Conservation (phyloP, 2,329 filamentous ascomycete genomes). For the Alternaria sp. region DNA sequence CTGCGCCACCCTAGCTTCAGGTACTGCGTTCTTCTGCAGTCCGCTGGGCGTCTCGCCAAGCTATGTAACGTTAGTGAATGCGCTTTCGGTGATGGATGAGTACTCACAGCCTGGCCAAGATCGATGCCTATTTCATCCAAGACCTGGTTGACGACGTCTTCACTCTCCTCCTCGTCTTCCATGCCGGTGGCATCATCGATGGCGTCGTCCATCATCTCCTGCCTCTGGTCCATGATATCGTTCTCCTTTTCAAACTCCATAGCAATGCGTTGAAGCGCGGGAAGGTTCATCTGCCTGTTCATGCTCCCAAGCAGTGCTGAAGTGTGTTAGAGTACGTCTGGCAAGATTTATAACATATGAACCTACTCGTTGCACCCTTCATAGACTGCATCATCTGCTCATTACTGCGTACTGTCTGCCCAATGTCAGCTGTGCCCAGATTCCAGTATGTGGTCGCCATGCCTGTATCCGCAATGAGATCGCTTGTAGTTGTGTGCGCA, state of each 20-base stretch:
- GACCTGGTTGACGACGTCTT: constrained; percentile 96
- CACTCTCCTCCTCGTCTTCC: constrained; percentile 90
- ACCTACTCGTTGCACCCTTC: constrained; percentile 82
- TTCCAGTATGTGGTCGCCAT: constrained; percentile 28
- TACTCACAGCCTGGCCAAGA: constrained; percentile 81
- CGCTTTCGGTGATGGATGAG: not conserved
- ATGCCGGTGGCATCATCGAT: constrained; percentile 96
- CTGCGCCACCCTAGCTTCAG: constrained; percentile 83
- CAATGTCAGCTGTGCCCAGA: constrained; percentile 25
- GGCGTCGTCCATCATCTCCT: constrained; percentile 99
- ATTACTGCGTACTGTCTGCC: constrained; percentile 92
- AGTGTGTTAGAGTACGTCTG: constrained; percentile 21
- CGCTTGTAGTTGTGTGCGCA: constrained; percentile 96
- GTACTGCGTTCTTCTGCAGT: constrained; percentile 74
- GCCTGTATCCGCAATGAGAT: constrained; percentile 95
- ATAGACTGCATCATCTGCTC: constrained; percentile 99
- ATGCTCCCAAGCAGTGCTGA: constrained; percentile 86
- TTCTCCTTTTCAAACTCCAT: constrained; percentile 99
- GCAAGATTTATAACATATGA: not conserved
- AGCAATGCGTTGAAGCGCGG: constrained; percentile 91
- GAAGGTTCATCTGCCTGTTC: constrained; percentile 98
- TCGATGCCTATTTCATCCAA: constrained; percentile 97
- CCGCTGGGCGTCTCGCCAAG: constrained; percentile 91
- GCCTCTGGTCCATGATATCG: constrained; percentile 98
- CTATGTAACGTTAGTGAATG: constrained; percentile 58